These are phyloP conservation scores for Saksenaea vasiformis DNA, from an alignment of 371 early-diverging fungal species.

Conservation along the genomic window DNA sequence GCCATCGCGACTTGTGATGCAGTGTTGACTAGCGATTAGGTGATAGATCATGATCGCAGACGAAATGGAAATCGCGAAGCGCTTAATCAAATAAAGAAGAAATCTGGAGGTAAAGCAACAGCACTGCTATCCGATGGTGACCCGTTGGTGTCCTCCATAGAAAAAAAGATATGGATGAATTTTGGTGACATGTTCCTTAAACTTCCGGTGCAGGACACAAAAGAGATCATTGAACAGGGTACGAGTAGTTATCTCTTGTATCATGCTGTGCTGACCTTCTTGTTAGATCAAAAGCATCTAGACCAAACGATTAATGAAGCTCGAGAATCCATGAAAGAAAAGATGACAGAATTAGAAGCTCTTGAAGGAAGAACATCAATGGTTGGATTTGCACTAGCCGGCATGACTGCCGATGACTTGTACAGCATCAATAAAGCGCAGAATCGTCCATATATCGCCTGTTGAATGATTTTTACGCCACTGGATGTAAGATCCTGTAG, in stretches of 20 bases:
- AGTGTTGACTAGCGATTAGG: slow-evolving; percentile 29
- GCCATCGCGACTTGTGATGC: neutral
- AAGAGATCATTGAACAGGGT: slow-evolving; percentile 50
- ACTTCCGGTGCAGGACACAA: slow-evolving; percentile 43
- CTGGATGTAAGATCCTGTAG: no score
- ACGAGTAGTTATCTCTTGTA: neutral
- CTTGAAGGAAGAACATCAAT: slow-evolving; percentile 51
- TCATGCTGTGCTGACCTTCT: neutral
- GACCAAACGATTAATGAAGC: slow-evolving; percentile 45
- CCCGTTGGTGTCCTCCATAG: slow-evolving; percentile 9
- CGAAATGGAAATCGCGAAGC: slow-evolving; percentile 66
- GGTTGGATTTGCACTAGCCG: slow-evolving; percentile 44
- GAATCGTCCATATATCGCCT: neutral
- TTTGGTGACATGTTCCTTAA: slow-evolving; percentile 69
- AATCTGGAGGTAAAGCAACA: slow-evolving; percentile 6
- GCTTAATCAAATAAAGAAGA: slow-evolving; percentile 48
- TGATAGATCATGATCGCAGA: slow-evolving; percentile 63
- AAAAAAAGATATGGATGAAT: slow-evolving; percentile 67
- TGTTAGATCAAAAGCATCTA: slow-evolving; percentile 48
- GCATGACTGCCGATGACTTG: slow-evolving; percentile 41
- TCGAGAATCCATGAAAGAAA: slow-evolving; percentile 46
- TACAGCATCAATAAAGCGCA: slow-evolving; percentile 26
- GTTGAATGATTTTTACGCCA: no score
- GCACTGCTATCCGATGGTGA: neutral
- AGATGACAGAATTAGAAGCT: slow-evolving; percentile 42